Evolutionary conservation across 148 eudicot genomes (phyloP).

Genomic region (Vaccinium macrocarpon): DNA sequence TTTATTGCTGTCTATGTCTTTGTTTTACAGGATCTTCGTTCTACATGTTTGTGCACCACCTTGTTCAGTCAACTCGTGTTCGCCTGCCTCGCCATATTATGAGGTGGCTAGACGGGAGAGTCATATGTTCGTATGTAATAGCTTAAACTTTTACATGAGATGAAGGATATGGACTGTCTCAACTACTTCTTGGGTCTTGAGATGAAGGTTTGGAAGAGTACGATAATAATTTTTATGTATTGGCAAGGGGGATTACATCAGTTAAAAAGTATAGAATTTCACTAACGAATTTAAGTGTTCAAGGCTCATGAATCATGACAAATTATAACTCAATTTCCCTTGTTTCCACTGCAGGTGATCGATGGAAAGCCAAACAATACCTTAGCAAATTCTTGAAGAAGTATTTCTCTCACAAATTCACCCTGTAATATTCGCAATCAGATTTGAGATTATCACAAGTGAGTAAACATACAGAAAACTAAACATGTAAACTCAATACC

Average conservation of each 20-base stretch:
- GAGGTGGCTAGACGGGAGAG: too few relatives aligned
- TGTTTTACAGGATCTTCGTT: neutral
- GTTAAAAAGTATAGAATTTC: neutral
- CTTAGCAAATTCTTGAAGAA: conserved; percentile 87
- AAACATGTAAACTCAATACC: conserved; percentile 32
- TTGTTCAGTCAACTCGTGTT: neutral
- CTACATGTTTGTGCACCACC: neutral
- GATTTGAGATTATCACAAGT: conserved; percentile 7
- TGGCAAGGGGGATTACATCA: neutral
- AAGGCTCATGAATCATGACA: neutral
- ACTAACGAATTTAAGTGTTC: neutral
- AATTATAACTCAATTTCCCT: neutral
- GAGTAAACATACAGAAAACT: neutral
- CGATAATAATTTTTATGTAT: neutral
- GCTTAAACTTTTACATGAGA: neutral
- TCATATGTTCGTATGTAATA: neutral
- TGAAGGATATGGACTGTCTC: too few relatives aligned
- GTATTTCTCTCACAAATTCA: conserved; percentile 72
- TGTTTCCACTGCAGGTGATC: neutral
- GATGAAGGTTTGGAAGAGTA: neutral
- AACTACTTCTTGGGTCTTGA: too few relatives aligned
- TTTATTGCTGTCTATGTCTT: neutral
- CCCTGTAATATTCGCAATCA: conserved; percentile 49
- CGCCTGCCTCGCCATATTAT: neutral
- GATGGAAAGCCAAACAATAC: conserved; percentile 30